Conservation (phyloP, 176 grass and related monocot species). For the Triticum dicoccoides region DNA sequence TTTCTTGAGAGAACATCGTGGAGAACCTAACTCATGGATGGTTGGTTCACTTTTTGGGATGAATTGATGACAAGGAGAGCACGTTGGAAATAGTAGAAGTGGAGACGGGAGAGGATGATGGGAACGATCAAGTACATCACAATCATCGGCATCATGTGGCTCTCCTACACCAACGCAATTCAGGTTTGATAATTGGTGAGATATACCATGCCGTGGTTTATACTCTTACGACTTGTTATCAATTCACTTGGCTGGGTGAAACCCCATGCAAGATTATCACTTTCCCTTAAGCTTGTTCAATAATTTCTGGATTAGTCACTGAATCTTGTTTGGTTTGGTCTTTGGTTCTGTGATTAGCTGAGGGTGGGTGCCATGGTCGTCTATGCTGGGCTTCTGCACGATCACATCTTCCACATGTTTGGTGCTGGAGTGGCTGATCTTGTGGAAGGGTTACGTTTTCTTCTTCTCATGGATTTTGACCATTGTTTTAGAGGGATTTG, state of each 20-base stretch:
- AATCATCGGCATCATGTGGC: no score
- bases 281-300: background rate
- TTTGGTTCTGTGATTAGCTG: conserved; percentile 42
- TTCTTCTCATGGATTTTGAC: background rate
- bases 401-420: conserved; percentile 35
- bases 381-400: conserved; percentile 72
- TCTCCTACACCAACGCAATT: no score
- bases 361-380: conserved; percentile 58
- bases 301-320: background rate
- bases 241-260: conserved; percentile 48
- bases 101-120: no score
- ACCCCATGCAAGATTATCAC: background rate
- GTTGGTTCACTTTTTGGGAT: no score
- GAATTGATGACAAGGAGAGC: no score
- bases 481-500: conserved; percentile 15
- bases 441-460: conserved; percentile 77
- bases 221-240: no score
- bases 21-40: no score
- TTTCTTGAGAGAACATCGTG: no score
- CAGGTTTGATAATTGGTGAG: no score
- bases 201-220: no score
- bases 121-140: no score
- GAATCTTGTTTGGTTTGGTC: conserved; percentile 10
- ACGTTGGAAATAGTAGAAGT: no score
- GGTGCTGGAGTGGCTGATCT: conserved; percentile 59